phyloP scores from a whole-genome alignment of 768 basidiomycete species.

The Tylopilus balloui region DNA sequence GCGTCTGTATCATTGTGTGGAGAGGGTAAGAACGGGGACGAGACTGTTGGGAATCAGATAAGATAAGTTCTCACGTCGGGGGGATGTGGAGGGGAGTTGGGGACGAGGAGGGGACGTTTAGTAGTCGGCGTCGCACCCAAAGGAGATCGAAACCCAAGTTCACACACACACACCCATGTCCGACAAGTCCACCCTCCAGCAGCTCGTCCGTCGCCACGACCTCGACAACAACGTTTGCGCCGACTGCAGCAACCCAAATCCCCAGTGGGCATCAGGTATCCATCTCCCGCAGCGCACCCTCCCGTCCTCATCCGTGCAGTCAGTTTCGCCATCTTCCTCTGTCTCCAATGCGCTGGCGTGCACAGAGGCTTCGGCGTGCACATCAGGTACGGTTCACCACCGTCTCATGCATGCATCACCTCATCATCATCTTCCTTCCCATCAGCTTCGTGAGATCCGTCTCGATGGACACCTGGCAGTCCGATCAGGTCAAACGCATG shows the following conservation, averaged over 20 bases:
- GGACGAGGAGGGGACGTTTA: not conserved
- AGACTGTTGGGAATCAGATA: conserved; percentile 28
- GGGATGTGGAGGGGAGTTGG: too few species aligned
- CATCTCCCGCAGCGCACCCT: not conserved
- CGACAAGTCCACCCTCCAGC: conserved; percentile 42
- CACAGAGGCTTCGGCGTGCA: conserved; percentile 94
- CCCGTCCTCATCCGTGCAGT: conserved; percentile 12
- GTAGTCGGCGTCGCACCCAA: too few species aligned
- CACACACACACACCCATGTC: conserved; percentile 9
- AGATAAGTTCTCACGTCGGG: conserved; percentile 31
- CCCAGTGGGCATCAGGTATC: conserved; percentile 90
- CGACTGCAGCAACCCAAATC: conserved; percentile 86
- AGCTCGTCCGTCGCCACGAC: conserved; percentile 68
- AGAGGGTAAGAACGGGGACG: not conserved
- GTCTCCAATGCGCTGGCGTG: conserved; percentile 80
- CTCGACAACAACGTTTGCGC: conserved; percentile 73
- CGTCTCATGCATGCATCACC: not conserved
- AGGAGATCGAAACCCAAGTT: not conserved
- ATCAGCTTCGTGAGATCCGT: conserved; percentile 84
- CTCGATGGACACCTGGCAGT: conserved; percentile 96
- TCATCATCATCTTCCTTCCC: conserved; percentile 1
- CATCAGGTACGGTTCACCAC: conserved; percentile 49
- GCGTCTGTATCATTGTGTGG: conserved; percentile 57
- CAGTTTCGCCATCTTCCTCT: conserved; percentile 86
- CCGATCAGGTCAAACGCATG: conserved; percentile 86